Base-by-base conservation (phyloP, 2,329 filamentous ascomycete genomes). In the Trichoderma atrobrunneum region DNA sequence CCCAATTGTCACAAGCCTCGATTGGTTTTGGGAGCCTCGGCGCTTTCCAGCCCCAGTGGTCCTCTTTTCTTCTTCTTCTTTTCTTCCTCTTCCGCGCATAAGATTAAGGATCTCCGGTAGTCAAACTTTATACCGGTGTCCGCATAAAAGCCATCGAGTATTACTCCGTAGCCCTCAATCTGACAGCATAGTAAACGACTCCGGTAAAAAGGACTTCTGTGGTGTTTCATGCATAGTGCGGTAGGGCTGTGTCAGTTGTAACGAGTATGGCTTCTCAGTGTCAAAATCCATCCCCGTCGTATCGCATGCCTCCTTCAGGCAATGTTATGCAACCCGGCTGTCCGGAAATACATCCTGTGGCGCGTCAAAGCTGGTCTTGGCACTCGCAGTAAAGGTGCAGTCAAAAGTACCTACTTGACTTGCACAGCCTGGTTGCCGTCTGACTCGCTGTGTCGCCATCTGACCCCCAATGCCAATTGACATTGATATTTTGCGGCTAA, bases 211-310 rank as follows among this genome's bases (percentile, higher is more conserved):
- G 57, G 14, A 28, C 10, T 16, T 51, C 28, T 48, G 48, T 43
- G 21, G 39, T 8, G 56, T 62, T 70, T 70, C 57, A 62, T 62
- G 39, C 57, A 36, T 26, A 54, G 67, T 39, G 67, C 36, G 60
- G 24, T 48, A 61, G 30, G 66, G 56, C 66, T 51, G 66, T 60
- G 34, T 26, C 43, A 48, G 65, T 43, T 28, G 65, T 7, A 68
- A 26, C 36, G 60, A 32, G 24, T 11, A 34, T 34, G 36, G 56
- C 32, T 34, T 36, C 56, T 51, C 66, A 21, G 1, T 56, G 7
- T 51, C 10, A n/a, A 32, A 61, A 14, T 51, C 14, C 34, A 1
- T 26, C 34, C 18, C 26, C 7, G 10, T 68, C 65, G 14, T 39
- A 32, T 43, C 12, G 54, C 54, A 24, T 60, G 54, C 26, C 54